Conservation (phyloP, 2,329 filamentous ascomycete genomes). For the Penicillium italicum region DNA sequence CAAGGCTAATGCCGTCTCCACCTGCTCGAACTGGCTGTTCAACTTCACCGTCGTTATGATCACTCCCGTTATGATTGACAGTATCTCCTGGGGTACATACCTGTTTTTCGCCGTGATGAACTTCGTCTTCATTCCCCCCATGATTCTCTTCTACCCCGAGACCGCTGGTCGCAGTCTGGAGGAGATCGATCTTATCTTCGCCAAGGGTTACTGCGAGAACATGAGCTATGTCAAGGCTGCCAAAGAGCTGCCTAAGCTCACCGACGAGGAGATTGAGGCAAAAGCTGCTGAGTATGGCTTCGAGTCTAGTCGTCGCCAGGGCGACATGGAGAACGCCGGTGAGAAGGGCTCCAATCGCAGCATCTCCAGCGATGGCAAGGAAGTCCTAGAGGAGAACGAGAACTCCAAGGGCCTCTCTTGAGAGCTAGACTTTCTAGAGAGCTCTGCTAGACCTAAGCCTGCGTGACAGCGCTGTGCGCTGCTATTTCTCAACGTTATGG, state of each 20-base stretch:
- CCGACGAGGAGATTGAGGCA: slow-evolving; percentile 34
- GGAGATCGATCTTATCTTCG: slow-evolving; percentile 46
- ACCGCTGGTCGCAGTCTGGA: slow-evolving; percentile 45
- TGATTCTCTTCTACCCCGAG: slow-evolving; percentile 55
- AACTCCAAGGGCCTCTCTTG: not conserved
- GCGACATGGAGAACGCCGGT: slow-evolving; percentile 15
- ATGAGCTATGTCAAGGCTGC: slow-evolving; percentile 39
- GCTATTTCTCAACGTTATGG: slow-evolving; percentile 5
- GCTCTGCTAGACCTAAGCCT: no score
- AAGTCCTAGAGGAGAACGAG: slow-evolving; percentile 5
- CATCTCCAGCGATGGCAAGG: slow-evolving; percentile 15
- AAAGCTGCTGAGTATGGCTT: slow-evolving; percentile 35
- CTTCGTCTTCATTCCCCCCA: slow-evolving; percentile 49
- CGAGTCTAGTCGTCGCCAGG: slow-evolving; percentile 1
- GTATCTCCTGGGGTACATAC: slow-evolving; percentile 44
- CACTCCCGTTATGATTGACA: slow-evolving; percentile 41
- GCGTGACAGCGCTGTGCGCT: slow-evolving; percentile 17
- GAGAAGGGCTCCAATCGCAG: slow-evolving; percentile 23
- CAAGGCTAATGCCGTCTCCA: slow-evolving; percentile 55
- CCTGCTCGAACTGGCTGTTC: slow-evolving; percentile 55
- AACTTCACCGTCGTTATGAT: slow-evolving; percentile 56
- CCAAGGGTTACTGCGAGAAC: slow-evolving; percentile 44
- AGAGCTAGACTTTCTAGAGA: not conserved
- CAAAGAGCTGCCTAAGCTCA: slow-evolving; percentile 33
- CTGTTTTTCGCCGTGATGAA: slow-evolving; percentile 45